Base-by-base conservation (phyloP, 768 basidiomycete genomes). In the Leucocoprinus birnbaumii region DNA sequence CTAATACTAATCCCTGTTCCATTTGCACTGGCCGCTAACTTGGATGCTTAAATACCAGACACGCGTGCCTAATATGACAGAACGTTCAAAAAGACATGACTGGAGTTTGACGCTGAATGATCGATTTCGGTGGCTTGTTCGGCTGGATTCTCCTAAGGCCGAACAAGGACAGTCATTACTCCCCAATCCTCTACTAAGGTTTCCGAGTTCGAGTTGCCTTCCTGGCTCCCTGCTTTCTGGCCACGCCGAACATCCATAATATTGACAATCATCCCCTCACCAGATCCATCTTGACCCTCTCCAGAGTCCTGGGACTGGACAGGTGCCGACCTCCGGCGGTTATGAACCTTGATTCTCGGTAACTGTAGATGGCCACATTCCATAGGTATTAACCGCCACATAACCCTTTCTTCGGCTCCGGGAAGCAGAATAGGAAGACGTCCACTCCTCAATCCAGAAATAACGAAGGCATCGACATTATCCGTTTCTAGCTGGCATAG, bases 371-470 rank as follows among this genome's bases (percentile, higher is more conserved):
- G 72, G 31, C 91, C 91, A 66, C 88, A 90, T 56, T 89, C 87
- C 37, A 91, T 67, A 1, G 91, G 87, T 25, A 91, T 78, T 27
- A 91, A 64, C 25, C 77, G 80, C 87, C 89, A 93, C 9, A 70
- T 69, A 19, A 92, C 49, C 55, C 67, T 76, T 60, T 84, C 84
- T 66, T 91, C 89, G 24, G 76, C 72, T 4, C 86, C 86, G 0
- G 93, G 87, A 41, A 90, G 72, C n/a, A 98, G 71, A 43, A 87
- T 70, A 2, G 91, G 85, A 8, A 92, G 59, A 9, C 84, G 79
- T 2, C 84, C 83, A 47, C 73, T 80, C 45, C 90, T 75, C 34
- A 89, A 65, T 0, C 95, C 94, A 2, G 90, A 81, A 41, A 94
- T 82, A 14, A 94, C 83, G 67, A 97, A 96, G n/a, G 79, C 76